Percentiles rank a stretch among this genome's conserved stretches.
Evolutionary conservation across 345 rosid genomes (phyloP).

Genomic region (Aquilaria yunnanensis): DNA sequence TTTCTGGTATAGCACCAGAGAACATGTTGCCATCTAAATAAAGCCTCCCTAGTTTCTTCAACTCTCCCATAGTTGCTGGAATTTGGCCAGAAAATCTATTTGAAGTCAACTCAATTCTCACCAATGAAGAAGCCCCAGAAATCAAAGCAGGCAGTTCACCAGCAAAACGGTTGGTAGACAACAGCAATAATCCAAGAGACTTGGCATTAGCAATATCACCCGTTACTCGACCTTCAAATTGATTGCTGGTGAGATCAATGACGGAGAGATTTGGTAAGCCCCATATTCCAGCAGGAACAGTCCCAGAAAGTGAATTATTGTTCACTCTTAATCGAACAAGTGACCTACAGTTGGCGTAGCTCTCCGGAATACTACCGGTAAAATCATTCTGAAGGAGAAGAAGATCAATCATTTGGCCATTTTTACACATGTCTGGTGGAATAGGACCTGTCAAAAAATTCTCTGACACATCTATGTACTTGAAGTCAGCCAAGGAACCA

Average conservation of each 20-base stretch:
- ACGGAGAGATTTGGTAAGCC: slow-evolving; percentile 55
- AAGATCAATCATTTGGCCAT: slow-evolving; percentile 48
- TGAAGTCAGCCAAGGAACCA: slow-evolving; percentile 52
- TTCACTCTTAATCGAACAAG: slow-evolving; percentile 52
- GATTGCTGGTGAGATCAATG: slow-evolving; percentile 57
- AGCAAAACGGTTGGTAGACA: slow-evolving; percentile 49
- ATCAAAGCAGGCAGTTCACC: slow-evolving; percentile 53
- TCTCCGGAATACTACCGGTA: slow-evolving; percentile 54
- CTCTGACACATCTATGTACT: slow-evolving; percentile 65
- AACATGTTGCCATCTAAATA: slow-evolving; percentile 41
- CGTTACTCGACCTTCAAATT: slow-evolving; percentile 49
- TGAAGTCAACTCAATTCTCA: slow-evolving; percentile 35
- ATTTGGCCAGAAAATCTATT: slow-evolving; percentile 53
- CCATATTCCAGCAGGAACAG: slow-evolving; percentile 65
- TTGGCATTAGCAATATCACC: slow-evolving; percentile 47
- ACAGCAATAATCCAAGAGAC: slow-evolving; percentile 45
- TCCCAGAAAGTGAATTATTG: slow-evolving; percentile 60
- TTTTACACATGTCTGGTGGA: slow-evolving; percentile 82
- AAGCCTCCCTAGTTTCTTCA: slow-evolving; percentile 49
- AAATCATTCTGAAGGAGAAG: slow-evolving; percentile 62
- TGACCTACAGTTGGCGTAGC: slow-evolving; percentile 47
- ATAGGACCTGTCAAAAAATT: slow-evolving; percentile 65
- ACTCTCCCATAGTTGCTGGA: slow-evolving; percentile 42
- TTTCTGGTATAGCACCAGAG: slow-evolving; percentile 49
- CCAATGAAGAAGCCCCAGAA: slow-evolving; percentile 50